A percentile compares a stretch with the other conserved stretches of the same genome.
phyloP scores from a whole-genome alignment of 2,329 filamentous ascomycete genomes.

The Arthrobotrys pseudoclavata region DNA sequence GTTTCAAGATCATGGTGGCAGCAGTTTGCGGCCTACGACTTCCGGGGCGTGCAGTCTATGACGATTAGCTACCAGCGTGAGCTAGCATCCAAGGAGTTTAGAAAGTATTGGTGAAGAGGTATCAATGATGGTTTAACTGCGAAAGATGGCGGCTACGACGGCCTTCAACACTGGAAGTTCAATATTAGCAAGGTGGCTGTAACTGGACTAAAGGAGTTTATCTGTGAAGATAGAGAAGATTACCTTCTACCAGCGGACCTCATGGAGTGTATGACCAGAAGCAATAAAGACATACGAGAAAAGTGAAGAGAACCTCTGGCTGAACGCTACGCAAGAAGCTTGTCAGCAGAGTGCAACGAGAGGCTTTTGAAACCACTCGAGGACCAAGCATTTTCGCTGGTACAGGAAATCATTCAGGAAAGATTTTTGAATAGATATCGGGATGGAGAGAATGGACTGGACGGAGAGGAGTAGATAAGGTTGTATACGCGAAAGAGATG shows the following conservation, averaged over 20 bases:
- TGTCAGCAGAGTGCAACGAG: not conserved
- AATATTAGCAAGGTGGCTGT: not conserved
- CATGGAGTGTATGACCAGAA: not conserved
- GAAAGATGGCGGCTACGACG: not conserved
- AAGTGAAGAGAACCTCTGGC: not conserved
- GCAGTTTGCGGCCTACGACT: not conserved
- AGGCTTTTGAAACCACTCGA: not conserved
- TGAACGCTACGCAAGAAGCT: not conserved
- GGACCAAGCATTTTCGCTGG: not conserved
- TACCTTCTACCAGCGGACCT: not conserved
- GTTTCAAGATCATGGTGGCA: not conserved
- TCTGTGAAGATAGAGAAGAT: not conserved
- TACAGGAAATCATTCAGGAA: not conserved
- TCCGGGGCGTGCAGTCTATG: not conserved
- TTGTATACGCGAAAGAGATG: no score
- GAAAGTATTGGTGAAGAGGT: not conserved
- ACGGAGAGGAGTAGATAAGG: no score
- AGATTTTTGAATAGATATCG: not conserved
- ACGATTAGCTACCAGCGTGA: not conserved
- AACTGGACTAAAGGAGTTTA: not conserved
- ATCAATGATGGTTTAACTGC: not conserved
- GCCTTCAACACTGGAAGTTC: conserved; percentile 3
- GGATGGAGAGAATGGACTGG: not conserved
- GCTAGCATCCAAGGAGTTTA: not conserved
- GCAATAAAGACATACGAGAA: not conserved